phyloP scores from a whole-genome alignment of 2,329 filamentous ascomycete genomes.

The Cadophora luteo-olivacea region DNA sequence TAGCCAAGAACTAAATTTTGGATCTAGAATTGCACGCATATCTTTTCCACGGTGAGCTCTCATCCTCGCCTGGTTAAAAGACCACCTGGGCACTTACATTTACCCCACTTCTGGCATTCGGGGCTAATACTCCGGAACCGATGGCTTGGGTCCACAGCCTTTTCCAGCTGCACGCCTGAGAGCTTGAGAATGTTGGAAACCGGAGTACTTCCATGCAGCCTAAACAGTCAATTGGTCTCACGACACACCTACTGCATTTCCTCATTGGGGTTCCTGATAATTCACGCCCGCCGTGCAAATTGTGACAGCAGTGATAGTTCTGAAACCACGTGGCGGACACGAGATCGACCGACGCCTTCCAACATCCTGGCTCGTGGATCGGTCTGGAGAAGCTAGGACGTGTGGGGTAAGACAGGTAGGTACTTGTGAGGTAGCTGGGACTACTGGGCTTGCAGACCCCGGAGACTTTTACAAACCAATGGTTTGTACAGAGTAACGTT shows the following conservation, averaged over 20 bases:
- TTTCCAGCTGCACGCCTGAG: constrained; percentile 2
- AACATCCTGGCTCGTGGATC: constrained; percentile 27
- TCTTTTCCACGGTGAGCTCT: neutral
- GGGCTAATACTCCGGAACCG: constrained; percentile 21
- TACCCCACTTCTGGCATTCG: constrained; percentile 21
- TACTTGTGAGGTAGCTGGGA: too few species aligned
- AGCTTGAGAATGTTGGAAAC: neutral
- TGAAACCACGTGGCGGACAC: constrained; percentile 20
- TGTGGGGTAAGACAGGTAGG: constrained; percentile 24
- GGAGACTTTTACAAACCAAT: neutral
- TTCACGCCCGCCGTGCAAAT: neutral
- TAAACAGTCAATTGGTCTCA: neutral
- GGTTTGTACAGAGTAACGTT: neutral
- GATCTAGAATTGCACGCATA: neutral
- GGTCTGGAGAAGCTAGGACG: constrained; percentile 10
- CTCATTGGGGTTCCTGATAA: neutral
- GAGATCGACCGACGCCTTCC: constrained; percentile 18
- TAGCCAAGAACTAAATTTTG: neutral
- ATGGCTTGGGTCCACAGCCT: constrained; percentile 22
- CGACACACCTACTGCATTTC: neutral
- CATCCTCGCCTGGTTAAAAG: constrained; percentile 17
- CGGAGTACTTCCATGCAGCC: neutral
- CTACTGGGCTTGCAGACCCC: neutral
- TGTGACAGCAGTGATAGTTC: neutral
- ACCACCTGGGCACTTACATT: too few species aligned